Base-by-base conservation (phyloP, 2,329 filamentous ascomycete species). In the Cercospora sp. region DNA sequence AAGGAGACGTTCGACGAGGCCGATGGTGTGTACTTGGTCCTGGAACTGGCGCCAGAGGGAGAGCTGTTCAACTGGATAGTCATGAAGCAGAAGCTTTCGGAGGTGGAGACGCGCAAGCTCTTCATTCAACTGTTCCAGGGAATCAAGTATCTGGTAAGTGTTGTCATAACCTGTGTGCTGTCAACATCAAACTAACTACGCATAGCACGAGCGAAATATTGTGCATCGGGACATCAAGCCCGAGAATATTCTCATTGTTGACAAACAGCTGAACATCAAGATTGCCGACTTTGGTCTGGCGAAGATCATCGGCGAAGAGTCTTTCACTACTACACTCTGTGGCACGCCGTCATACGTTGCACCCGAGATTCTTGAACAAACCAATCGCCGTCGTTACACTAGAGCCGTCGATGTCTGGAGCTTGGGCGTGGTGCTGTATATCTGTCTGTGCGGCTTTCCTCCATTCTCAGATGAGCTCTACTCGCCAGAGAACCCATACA, bases 201-300 rank as follows among this genome's bases (percentile, higher is more conserved):
- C 1, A 26, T 57, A 97, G 94, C 95, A 99, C 78, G 95, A 98
- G 69, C 91, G 95, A 70, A 96, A 95, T 75, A 97, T 99, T 79
- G 94, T 98, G 5, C 95, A 99, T 79, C 91, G 95, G 67, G 95
- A 99, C 75, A 97, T 99, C 81, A 98, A 97, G 80, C 94, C 94
- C 0, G 94, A 98, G 78, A 98, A 98, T 76, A 98, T 99, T 37
- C 82, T 99, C 8, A 83, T 99, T 40, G 89, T 91, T 5, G 93
- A 97, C 80, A 93, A 92, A 76, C 86, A 95, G 37, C 82, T 97
- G 30, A 89, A 90, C 68, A 90, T 97, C 71, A 99, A 99, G 81
- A 83, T 99, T 69, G 95, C 94, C 21, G 95, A 99, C 80, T 99
- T 99, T 80, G 95, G 95, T 57, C 86, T 99, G 43, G 94, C 95